Base-by-base conservation (phyloP, 108 stramenopile species). In the Asterionellopsis glacialis region DNA sequence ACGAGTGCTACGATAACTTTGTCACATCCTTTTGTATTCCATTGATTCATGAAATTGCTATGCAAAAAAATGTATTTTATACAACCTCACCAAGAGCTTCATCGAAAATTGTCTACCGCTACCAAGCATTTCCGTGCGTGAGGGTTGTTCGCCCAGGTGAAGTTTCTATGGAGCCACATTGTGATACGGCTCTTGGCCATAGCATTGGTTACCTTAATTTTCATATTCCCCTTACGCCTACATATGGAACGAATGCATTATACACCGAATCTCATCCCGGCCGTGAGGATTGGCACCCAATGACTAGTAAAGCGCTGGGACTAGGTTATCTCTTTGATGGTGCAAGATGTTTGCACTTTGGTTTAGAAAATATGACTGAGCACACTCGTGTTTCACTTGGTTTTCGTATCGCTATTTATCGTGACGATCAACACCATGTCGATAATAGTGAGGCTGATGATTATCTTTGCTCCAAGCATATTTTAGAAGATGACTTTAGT, bases 71-170 rank as follows among this genome's bases (percentile, higher is more conserved):
- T 27, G 47, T 85, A 0, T 73, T 88, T 15, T 73, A 77, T 61
- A 38, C 67, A 63, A 38, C 74, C 57, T 24, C 72, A 65, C 43
- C 60, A 73, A 43, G 33, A 64, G n/a, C 69, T 25, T 69, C 77
- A 0, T 55, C 66, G 18, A 45, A 55, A 3, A 77, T 88, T 13
- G 42, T 51, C 0, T 88, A 88, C 59, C 69, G 84, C 19, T 91
- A 83, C 53, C 90, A 91, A 67, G 80, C 73, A 10, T 91, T 87
- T 51, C 90, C 90, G 0, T 81, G 58, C 45, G 79, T 91, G 33
- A 68, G 75, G 15, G 75, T 88, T 16, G 60, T 82, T 39, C 61
- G 74, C 11, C 85, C 85, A 9, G 86, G 82, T 39, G 82, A 85
- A 45, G 58, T 77, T n/a, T 70, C 84, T 10, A 59, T 64, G 16